A percentile compares a stretch with the other conserved stretches of the same genome.
Evolutionary conservation across 805 yeast species (phyloP).

Genomic region (Brettanomyces custersianus): DNA sequence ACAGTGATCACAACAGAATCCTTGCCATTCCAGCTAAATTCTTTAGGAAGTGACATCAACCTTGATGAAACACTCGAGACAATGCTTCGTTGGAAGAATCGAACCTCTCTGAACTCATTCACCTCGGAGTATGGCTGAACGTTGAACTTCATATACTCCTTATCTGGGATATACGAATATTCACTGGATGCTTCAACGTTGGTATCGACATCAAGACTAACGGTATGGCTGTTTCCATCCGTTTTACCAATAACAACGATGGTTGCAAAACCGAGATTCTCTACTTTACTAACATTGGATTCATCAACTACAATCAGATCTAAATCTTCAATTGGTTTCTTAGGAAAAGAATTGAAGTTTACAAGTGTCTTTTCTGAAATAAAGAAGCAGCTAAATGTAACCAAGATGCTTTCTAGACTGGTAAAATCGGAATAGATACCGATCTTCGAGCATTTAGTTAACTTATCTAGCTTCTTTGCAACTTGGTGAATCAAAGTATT

Average conservation of each 20-base stretch:
- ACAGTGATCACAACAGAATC: constrained; percentile 19
- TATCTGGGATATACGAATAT: constrained; percentile 13
- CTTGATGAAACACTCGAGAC: constrained; percentile 28
- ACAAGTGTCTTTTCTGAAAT: constrained; percentile 29
- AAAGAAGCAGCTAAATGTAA: constrained; percentile 22
- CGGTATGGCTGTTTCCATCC: constrained; percentile 6
- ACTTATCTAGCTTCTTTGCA: constrained; percentile 16
- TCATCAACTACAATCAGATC: constrained; percentile 24
- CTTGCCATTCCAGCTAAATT: constrained; percentile 17
- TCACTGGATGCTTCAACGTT: constrained; percentile 1
- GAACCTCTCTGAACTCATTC: constrained; percentile 14
- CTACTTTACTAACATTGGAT: constrained; percentile 6
- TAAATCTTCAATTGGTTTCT: constrained; percentile 26
- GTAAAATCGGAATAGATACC: constrained; percentile 16
- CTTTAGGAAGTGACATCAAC: constrained; percentile 23
- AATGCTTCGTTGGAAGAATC: constrained; percentile 25
- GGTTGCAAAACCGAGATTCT: constrained; percentile 15
- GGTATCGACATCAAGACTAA: background rate
- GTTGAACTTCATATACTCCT: constrained; percentile 16
- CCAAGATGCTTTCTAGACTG: constrained; percentile 13
- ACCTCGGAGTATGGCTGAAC: constrained; percentile 21
- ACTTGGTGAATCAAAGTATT: constrained; percentile 26
- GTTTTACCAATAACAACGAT: constrained; percentile 20
- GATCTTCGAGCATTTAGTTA: constrained; percentile 17
- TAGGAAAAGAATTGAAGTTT: constrained; percentile 38